A percentile compares a stretch with the other conserved stretches of the same genome.
These are phyloP conservation scores for Colletotrichum orchidophilum DNA, from an alignment of 2,329 filamentous ascomycete genomes.

Conservation along the genomic window DNA sequence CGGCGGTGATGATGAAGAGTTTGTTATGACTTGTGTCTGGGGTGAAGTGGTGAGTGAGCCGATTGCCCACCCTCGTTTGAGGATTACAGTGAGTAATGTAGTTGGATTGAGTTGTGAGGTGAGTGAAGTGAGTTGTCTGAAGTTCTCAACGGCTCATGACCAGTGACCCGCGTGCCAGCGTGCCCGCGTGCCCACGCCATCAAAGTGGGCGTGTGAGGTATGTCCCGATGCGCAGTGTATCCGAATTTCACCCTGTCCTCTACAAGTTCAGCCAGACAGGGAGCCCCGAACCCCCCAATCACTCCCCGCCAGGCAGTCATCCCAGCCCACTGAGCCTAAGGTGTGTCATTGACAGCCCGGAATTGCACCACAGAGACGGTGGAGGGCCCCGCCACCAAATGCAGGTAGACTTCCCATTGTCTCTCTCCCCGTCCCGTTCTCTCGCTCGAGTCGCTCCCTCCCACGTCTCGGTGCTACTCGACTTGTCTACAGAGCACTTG, in stretches of 20 bases:
- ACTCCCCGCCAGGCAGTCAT: not conserved
- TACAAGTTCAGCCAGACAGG: slow-evolving; percentile 22
- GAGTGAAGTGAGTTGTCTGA: not conserved
- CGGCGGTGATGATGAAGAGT: not conserved
- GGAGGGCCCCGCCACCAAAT: slow-evolving; percentile 7
- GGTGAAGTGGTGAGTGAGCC: not conserved
- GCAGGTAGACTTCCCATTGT: not conserved
- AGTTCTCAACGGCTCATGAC: not conserved
- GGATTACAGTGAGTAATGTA: not conserved
- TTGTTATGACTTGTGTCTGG: not conserved
- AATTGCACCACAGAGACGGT: not conserved
- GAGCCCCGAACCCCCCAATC: slow-evolving; percentile 14
- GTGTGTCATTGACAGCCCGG: not conserved
- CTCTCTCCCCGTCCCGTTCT: not conserved
- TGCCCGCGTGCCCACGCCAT: not conserved
- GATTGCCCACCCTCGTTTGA: not conserved
- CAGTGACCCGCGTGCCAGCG: too few relatives aligned
- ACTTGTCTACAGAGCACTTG: not conserved
- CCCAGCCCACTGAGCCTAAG: too few relatives aligned
- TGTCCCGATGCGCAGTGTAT: not conserved
- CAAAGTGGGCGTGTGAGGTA: not conserved
- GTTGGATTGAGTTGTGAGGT: not conserved
- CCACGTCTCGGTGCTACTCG: not conserved
- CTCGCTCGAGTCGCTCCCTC: not conserved
- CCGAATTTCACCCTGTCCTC: not conserved